Evolutionary conservation across 495 filamentous ascomycete species (phyloP), one percentile per base, ranked within the genome.

Genomic region (Talaromyces liani): DNA sequence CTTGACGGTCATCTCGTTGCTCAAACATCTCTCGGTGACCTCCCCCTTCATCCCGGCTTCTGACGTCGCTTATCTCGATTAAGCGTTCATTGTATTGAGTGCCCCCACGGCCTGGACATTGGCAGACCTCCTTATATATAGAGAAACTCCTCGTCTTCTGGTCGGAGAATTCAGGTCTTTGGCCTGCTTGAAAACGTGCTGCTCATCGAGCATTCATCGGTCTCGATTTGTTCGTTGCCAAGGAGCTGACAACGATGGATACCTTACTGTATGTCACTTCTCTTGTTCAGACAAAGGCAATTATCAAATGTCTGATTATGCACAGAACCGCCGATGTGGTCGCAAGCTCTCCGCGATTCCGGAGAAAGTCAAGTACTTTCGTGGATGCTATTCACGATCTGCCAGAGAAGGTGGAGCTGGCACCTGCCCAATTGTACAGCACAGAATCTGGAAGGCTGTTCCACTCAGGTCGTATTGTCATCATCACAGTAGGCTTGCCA

Each of bases 351-450:
- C 90, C 90, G 53, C 87, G 89, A 63, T 86, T 88, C 66, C 86
- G 93, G 63, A 89, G 94, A 64, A 88, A 89, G 73, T 96, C 93
- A 56, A 96, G 91, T 64, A 97, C 92, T 39, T 96, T 95, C 74
- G 88, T 97, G 69, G 95, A 99, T 85, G 94, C 91, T 18, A 96
- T 99, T 67, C 95, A 99, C 77, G 93, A 97, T 77, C 81, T 96
- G 61, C 86, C 90, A 1, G 85, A 90, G 67, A 92, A 90, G 65
- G 85, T 87, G 60, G 88, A 92, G 63, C 85, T 95, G 78, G 95
- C 95, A 3, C 95, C 95, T 16, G 95, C 95, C 63, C 95, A 99
- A 77, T 80, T 99, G 25, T 99, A 99, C 74, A 96, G 91, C 72
- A 99, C 95, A 20, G 93, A 97, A 81, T 97, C 93, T 39, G 95